phyloP scores from a whole-genome alignment of 1,284 basidiomycete genomes.

The Malassezia arunalokei region DNA sequence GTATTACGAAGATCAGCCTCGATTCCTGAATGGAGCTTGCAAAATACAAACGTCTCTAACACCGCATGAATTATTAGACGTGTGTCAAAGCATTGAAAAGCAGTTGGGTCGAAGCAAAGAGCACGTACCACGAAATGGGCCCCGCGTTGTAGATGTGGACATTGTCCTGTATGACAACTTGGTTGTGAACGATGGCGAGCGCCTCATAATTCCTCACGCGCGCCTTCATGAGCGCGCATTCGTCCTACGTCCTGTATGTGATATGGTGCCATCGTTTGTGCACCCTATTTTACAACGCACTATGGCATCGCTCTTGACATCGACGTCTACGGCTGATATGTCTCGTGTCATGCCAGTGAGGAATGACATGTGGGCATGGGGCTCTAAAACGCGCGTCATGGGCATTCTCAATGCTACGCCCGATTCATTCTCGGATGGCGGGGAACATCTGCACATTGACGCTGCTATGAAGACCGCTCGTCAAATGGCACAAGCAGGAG shows the following conservation, averaged over 20 bases:
- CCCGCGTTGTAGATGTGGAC: constrained; percentile 81
- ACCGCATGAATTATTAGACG: constrained; percentile 56
- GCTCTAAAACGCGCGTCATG: constrained; percentile 62
- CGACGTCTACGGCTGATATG: constrained; percentile 1
- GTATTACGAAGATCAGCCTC: constrained; percentile 82
- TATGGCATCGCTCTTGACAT: constrained; percentile 21
- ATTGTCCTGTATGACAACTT: constrained; percentile 65
- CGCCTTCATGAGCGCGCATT: constrained; percentile 74
- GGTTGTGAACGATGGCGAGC: constrained; percentile 56
- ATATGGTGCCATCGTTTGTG: constrained; percentile 49
- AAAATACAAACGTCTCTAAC: constrained; percentile 64
- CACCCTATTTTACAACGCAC: constrained; percentile 34
- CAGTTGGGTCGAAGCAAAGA: constrained; percentile 69
- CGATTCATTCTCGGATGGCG: constrained; percentile 91
- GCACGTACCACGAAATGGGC: constrained; percentile 61
- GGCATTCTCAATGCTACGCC: constrained; percentile 88
- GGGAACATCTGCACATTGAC: constrained; percentile 49
- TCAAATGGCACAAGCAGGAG: constrained; percentile 43
- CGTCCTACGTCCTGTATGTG: constrained; percentile 71
- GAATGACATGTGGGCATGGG: constrained; percentile 25
- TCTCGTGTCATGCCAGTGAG: constrained; percentile 3
- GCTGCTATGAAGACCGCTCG: constrained; percentile 26
- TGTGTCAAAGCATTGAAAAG: constrained; percentile 65
- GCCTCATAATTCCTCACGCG: constrained; percentile 73
- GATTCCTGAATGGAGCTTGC: constrained; percentile 81